phyloP scores from a whole-genome alignment of 176 grass and related monocot species.

The Avena insularis region DNA sequence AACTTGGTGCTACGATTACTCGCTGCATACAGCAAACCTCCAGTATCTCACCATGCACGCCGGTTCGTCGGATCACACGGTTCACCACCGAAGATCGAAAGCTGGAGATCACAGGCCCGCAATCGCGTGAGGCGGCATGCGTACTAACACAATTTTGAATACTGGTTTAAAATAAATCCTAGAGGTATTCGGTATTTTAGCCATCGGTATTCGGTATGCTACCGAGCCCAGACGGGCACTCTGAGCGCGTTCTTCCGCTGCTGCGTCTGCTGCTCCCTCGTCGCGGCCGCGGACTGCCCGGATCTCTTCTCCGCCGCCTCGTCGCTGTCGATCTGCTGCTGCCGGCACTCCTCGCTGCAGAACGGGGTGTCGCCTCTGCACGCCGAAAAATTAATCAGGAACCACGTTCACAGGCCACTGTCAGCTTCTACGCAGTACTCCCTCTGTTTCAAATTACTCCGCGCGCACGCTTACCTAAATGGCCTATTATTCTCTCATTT shows the following conservation, averaged over 20 bases:
- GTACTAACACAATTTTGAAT: background rate
- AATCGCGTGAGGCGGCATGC: background rate
- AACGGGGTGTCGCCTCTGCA: constrained; percentile 89
- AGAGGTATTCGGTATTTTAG: background rate
- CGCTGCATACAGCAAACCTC: background rate
- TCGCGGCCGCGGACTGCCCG: constrained; percentile 15
- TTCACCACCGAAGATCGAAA: background rate
- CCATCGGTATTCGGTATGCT: background rate
- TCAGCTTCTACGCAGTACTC: background rate
- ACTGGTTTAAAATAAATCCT: too few relatives aligned
- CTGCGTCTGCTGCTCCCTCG: constrained; percentile 32
- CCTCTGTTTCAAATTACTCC: too few relatives aligned
- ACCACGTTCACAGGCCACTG: background rate
- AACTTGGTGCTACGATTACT: background rate
- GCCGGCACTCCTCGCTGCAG: constrained; percentile 94
- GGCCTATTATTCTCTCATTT: too few relatives aligned
- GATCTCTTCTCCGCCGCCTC: constrained; percentile 62
- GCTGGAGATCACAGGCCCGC: constrained; percentile 4
- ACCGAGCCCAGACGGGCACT: constrained; percentile 65
- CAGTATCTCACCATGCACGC: background rate
- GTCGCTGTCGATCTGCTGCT: constrained; percentile 77
- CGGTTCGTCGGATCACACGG: background rate
- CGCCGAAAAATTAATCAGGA: background rate
- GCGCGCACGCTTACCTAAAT: too few relatives aligned
- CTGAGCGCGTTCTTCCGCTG: constrained; percentile 49